Evolutionary conservation across 768 basidiomycete species (phyloP), one percentile per base, ranked within the genome.

Genomic region (Mycena albidolilacea): DNA sequence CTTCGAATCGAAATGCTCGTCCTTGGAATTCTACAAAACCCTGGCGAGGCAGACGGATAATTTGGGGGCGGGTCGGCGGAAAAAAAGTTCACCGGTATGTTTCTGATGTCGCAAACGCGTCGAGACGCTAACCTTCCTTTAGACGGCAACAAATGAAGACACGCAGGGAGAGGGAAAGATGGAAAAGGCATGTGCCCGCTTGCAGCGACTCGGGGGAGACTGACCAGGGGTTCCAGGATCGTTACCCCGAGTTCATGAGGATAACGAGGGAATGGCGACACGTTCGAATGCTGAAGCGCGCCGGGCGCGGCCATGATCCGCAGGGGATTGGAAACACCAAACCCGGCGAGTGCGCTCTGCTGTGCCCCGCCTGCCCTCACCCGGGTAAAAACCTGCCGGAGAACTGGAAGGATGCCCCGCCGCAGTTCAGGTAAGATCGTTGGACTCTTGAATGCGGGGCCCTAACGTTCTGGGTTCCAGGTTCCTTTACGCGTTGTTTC

Each of bases 351-450:
- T 73, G 72, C 21, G 81, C 79, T 0, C 72, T 81, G 8, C 30
- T 75, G 17, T 82, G 80, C 41, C 80, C 79, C 3, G 80, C 81
- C 0, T 82, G 81, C 64, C 81, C 81, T 0, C 78, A 77, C 11
- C 77, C 74, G 0, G 73, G 68, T 1, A 77, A 78, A 30, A 82
- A 80, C 54, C 62, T 82, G 35, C 77, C 80, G 12, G 35, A 21
- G 6, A 68, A 63, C 11, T 81, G 80, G 80, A 23, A 75, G 43
- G 55, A 76, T 23, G 64, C 48, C 2, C 30, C 30, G 3, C 65
- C 71, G 0, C 60, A 74, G 8, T 63, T 78, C 11, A 39, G 39
- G 64, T 55, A 10, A 43, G 37, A 2, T 0, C 1, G 14, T 9
- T 0, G 12, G 21, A 5, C 15, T 5, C 7, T 5, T 1, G 21